Evolutionary conservation across 306 rosid species (phyloP).

Genomic region (Acacia confusa): DNA sequence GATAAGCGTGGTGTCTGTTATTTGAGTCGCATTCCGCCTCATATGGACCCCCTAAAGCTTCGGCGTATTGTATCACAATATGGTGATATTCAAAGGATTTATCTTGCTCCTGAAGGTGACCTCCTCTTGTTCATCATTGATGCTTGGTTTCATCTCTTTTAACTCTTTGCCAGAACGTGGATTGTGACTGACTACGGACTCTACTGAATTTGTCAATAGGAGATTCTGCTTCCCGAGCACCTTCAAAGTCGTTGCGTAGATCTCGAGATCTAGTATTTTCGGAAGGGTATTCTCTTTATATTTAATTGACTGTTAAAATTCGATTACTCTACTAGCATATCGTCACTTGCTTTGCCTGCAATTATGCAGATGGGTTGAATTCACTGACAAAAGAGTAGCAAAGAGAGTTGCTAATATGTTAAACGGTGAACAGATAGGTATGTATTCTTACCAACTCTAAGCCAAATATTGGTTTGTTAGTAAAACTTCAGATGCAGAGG

Average conservation of each 20-base stretch:
- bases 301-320: conserved; percentile 21
- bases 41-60: conserved; percentile 72
- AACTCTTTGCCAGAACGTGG: no score
- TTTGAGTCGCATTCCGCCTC: conserved; percentile 83
- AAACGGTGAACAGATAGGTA: conserved; percentile 94
- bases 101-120: conserved; percentile 66
- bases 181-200: not conserved
- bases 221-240: conserved; percentile 50
- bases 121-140: not conserved
- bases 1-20: conserved; percentile 75
- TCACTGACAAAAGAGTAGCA: conserved; percentile 67
- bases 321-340: not conserved
- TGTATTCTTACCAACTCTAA: not conserved
- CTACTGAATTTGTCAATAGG: conserved; percentile 3
- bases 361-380: conserved; percentile 85
- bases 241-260: conserved; percentile 49
- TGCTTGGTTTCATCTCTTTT: not conserved
- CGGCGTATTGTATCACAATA: conserved; percentile 70
- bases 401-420: conserved; percentile 78
- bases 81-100: conserved; percentile 72
- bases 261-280: conserved; percentile 53
- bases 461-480: not conserved
- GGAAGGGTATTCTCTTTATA: conserved; percentile 63
- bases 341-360: conserved; percentile 24
- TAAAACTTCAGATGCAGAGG: not conserved